Evolutionary conservation across 1,139 yeast species (phyloP), one percentile per base, ranked within the genome.

Genomic region (Geotrichum fermentans): DNA sequence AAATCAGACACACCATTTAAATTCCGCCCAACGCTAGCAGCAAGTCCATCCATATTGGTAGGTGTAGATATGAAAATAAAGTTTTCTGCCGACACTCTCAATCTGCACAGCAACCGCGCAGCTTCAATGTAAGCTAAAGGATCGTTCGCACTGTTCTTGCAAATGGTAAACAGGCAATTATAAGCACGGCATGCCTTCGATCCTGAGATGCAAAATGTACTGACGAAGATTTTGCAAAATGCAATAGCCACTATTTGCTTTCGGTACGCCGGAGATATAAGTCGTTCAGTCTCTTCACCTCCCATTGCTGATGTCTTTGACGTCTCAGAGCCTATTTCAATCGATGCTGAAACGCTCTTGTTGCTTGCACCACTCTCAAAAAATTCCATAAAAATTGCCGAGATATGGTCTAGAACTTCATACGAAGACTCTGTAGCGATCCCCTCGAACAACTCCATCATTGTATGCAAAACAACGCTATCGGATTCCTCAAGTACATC

Each of bases 11-110:
- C 58, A 22, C 60, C 60, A 16, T 62, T 63, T 17, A 65, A 64
- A 55, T 78, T 75, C 56, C 88, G 69, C 7, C 75, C 74, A 51
- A 83, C 72, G 0, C 80, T 75, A 3, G 80, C 75, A 2, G 88
- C 77, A 26, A 83, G 65, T 0, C 88, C 89, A 45, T 79, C 83
- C 73, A 82, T 78, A 58, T 83, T 87, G 1, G 67, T 65, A 3
- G 87, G 85, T 13, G 73, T 69, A 0, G 79, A 69, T 39, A 83
- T 66, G 57, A 72, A 79, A 1, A 83, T 63, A 30, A 64, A 66
- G 13, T 72, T 72, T 32, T 73, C 74, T 3, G 68, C 59, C 0
- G 83, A 77, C 0, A 70, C 72, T 47, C 94, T 69, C 1, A 83
- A 65, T 52, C 90, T 70, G 14, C 77, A 68, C 49, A 84, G 64